Base-by-base conservation (phyloP, 1,139 yeast genomes). In the Kodamaea suecica region DNA sequence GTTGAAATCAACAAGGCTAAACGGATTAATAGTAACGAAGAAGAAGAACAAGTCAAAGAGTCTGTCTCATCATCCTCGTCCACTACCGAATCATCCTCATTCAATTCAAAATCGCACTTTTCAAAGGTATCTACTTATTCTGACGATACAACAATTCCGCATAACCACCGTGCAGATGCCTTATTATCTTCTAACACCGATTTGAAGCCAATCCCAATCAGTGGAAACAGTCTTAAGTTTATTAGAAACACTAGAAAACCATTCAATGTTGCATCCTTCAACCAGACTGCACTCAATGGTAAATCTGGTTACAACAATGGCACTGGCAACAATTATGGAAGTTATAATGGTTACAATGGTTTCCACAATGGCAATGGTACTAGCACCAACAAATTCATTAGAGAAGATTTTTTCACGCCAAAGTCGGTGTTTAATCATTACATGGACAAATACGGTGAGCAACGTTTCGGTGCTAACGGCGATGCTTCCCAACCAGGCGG, bases 401-500 rank as follows among this genome's bases (percentile, higher is more conserved):
- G 90, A 40, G 83, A 79, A 45, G 90, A 83, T 51, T 80, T 73
- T 47, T 83, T 82, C 52, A 83, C 94, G 2, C 94, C 94, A 2
- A 84, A 82, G 40, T 78, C 88, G 17, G 83, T 79, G 4, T 76
- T 79, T 47, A 76, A 76, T 43, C 82, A 79, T 47, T 82, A 81
- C 51, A 73, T 82, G 82, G 86, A 78, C 47, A 82, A 81, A 46
- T 78, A 78, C 43, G 77, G 78, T 26, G 78, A 68, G 41, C 55
- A 62, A 44, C 49, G 56, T 39, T 53, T 42, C 35, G 51, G 49
- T 29, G 38, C 31, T 29, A 34, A 37, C 15, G 40, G 26, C 5
- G 26, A 23, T 23, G 11, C 26, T n/a, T 14, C 10, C 10, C 26
- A 14, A n/a, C 8, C 36, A 35, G 15, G 40, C 53, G 27, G 36